phyloP scores from a whole-genome alignment of 2,329 filamentous ascomycete species.

The Cercospora zeina region DNA sequence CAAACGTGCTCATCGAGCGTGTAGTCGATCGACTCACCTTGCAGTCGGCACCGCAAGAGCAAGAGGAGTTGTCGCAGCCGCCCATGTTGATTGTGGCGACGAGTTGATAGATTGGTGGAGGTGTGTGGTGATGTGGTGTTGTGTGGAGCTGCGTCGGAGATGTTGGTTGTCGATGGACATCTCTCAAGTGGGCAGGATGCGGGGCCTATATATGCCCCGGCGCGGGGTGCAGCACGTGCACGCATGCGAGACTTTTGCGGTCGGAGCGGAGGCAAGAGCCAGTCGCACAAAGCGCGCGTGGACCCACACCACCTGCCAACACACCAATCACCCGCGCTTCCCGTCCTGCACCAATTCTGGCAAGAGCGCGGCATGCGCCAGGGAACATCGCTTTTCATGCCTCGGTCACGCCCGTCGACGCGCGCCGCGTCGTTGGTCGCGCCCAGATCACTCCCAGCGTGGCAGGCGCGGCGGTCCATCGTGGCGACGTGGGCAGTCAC shows the following conservation, averaged over 20 bases:
- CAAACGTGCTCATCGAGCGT: not conserved
- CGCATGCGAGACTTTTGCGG: not conserved
- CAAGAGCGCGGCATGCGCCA: conserved; percentile 15
- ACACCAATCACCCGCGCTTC: conserved; percentile 12
- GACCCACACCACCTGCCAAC: conserved; percentile 6
- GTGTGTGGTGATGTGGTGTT: not conserved
- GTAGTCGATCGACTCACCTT: conserved; percentile 8
- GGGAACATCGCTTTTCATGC: not conserved
- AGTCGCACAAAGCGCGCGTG: conserved; percentile 18
- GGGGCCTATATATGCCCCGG: conserved; percentile 6
- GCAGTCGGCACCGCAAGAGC: conserved; percentile 38
- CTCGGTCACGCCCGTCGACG: conserved; percentile 2
- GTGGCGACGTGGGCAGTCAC: not conserved
- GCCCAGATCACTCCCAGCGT: not conserved
- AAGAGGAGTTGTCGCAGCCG: conserved; percentile 39
- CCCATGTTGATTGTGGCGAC: conserved; percentile 34
- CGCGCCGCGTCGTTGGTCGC: not conserved
- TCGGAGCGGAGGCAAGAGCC: not conserved
- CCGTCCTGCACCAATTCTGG: conserved; percentile 4
- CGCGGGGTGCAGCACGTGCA: not conserved
- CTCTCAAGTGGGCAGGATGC: conserved; percentile 7
- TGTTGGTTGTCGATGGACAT: conserved; percentile 11
- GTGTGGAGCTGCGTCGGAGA: not conserved
- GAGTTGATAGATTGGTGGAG: not conserved
- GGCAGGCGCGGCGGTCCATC: not conserved